Evolutionary conservation across 129 eudicot genomes (phyloP).

Genomic region (Helianthus tuberosus): DNA sequence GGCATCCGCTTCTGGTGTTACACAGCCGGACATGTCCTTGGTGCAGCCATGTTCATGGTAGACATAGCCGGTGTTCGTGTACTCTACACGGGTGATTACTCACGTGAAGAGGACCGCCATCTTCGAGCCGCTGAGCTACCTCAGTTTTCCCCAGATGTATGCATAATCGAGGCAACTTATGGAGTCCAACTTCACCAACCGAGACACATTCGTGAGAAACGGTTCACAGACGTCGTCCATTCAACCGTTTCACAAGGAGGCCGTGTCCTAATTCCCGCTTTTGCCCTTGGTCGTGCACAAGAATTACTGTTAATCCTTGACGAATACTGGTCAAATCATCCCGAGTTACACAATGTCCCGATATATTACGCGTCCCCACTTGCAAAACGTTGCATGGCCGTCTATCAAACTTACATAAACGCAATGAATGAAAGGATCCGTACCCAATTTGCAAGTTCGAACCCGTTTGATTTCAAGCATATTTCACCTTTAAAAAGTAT

Average conservation of each 20-base stretch:
- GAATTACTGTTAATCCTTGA: constrained; percentile 88
- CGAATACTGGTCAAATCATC: constrained; percentile 95
- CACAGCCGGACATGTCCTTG: constrained; percentile 99
- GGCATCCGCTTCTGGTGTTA: constrained; percentile 99
- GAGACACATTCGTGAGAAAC: constrained; percentile 82
- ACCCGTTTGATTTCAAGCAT: constrained; percentile 91
- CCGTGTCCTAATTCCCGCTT: constrained; percentile 94
- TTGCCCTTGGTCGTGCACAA: constrained; percentile 98
- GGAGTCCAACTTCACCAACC: constrained; percentile 96
- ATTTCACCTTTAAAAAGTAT: constrained; percentile 85
- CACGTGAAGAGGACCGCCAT: constrained; percentile 99
- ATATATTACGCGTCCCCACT: constrained; percentile 97
- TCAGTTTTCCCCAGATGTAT: constrained; percentile 90
- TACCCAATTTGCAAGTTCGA: constrained; percentile 71
- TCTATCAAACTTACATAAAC: constrained; percentile 94
- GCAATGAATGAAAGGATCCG: constrained; percentile 94
- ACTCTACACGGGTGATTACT: constrained; percentile 96
- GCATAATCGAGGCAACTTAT: constrained; percentile 94
- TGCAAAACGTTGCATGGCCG: constrained; percentile 95
- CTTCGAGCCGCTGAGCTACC: constrained; percentile 97
- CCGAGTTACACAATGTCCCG: constrained; percentile 80
- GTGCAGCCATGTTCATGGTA: constrained; percentile 99
- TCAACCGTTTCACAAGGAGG: constrained; percentile 84
- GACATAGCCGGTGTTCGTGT: constrained; percentile 98
- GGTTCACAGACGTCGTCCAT: constrained; percentile 93